Base-by-base conservation (phyloP, 306 rosid genomes). In the Gynostemma pentaphyllum region DNA sequence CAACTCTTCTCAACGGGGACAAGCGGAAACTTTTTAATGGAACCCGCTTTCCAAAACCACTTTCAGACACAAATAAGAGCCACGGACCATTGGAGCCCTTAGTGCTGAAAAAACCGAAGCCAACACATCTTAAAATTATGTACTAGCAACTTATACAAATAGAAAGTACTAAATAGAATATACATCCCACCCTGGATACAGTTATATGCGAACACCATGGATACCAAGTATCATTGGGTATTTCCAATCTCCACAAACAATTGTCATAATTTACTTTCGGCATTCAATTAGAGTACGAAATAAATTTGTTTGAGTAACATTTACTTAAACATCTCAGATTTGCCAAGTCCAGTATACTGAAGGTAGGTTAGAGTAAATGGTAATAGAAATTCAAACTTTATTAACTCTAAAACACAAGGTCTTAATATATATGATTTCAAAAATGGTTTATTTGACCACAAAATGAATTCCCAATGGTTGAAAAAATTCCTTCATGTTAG, bases 1-100 rank as follows among this genome's bases (percentile, higher is more conserved):
- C 99, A 74, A 88, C 90, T 74, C 95, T 86, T 42, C 86, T 86
- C 78, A 92, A 74, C 62, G 87, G 62, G n/a, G 81, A 88, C 28
- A 81, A 57, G 49, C 85, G 84, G 69, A 92, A 92, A 45, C 87
- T 71, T 77, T 83, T 82, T 66, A 92, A 76, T 32, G 99, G 99
- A 76, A 92, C 99, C 49, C 99, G 87, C 84, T 92, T 92, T 62
- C 99, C 99, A 40, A 18, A 59, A 74, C 99, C 99, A 19, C 85
- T 88, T 78, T 92, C 99, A 0, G 99, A 88, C 60, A 92, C 87
- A 80, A 92, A 92, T 78, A 92, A 72, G 78, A 92, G 76, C 99
- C 99, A 92, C 12, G 99, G 99, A 46, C 96, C 99, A 34, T 68
- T 79, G 21, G 11, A 63, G 55, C 80, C 24, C 74, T 67, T 88